Percentiles rank a stretch among this genome's conserved stretches.
Evolutionary conservation across 2,329 filamentous ascomycete species (phyloP).

Genomic region (Fusarium tanahbumbuense): DNA sequence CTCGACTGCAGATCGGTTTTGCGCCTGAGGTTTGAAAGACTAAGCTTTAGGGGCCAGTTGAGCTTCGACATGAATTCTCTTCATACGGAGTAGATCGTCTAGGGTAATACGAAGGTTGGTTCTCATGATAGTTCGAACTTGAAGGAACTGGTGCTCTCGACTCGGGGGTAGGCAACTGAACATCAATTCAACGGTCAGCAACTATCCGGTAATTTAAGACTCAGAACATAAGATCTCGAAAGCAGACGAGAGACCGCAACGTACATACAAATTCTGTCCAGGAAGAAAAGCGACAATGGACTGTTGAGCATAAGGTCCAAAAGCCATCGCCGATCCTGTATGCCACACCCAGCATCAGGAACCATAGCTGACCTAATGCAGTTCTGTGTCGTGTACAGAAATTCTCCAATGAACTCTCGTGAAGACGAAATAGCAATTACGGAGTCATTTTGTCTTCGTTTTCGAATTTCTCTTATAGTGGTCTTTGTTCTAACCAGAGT

Average conservation of each 20-base stretch:
- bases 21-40: background rate
- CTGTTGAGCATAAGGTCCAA: background rate
- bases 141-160: background rate
- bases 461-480: too few relatives aligned
- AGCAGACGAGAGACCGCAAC: background rate
- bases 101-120: background rate
- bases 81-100: background rate
- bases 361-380: too few relatives aligned
- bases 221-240: background rate
- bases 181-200: background rate
- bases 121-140: background rate
- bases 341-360: too few relatives aligned
- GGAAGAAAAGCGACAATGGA: background rate
- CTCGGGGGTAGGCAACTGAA: background rate
- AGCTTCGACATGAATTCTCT: background rate
- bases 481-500: too few relatives aligned
- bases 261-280: background rate
- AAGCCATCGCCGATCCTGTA: background rate
- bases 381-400: too few relatives aligned
- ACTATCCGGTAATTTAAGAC: background rate
- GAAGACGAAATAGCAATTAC: too few relatives aligned
- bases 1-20: background rate
- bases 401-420: too few relatives aligned
- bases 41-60: background rate
- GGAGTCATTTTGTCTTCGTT: too few relatives aligned